These are phyloP conservation scores for Taiozyma sp. DNA, from an alignment of 1,139 yeast genomes.

Conservation along the genomic window DNA sequence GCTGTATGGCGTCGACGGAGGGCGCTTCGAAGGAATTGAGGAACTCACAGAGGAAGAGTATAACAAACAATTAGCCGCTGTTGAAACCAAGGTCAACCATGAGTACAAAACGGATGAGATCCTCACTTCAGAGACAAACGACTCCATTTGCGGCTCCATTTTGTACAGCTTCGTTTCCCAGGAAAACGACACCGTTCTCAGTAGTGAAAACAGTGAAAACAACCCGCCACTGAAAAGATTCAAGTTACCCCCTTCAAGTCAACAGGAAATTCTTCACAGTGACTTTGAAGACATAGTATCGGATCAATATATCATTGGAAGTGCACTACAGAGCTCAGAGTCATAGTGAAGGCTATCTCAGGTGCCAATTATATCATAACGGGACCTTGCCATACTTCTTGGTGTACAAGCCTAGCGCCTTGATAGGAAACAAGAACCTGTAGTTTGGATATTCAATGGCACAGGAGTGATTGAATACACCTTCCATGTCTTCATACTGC, in stretches of 20 bases:
- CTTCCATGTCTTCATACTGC: conserved; percentile 83
- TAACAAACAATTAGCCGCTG: neutral
- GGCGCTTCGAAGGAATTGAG: neutral
- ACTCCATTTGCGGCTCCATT: neutral
- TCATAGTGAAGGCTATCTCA: neutral
- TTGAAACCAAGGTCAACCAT: neutral
- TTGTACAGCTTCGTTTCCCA: too few species aligned
- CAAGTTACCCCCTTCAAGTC: neutral
- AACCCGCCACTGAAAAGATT: neutral
- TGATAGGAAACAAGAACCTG: conserved; percentile 83
- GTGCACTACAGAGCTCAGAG: neutral
- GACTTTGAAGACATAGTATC: conserved; percentile 3
- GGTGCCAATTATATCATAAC: neutral
- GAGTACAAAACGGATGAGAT: neutral
- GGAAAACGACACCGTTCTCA: neutral
- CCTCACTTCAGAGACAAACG: neutral
- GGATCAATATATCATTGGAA: conserved; percentile 4
- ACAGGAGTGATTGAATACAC: conserved; percentile 92
- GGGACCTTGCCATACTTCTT: conserved; percentile 11
- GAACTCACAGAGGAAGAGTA: neutral
- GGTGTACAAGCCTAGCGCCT: conserved; percentile 79
- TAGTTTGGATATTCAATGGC: conserved; percentile 97
- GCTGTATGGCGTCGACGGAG: neutral
- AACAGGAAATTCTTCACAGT: neutral
- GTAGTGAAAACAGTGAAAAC: neutral